Percentiles rank a stretch among this genome's conserved stretches.
phyloP scores from a whole-genome alignment of 2,329 filamentous ascomycete genomes.

The Colletotrichum plurivorum region DNA sequence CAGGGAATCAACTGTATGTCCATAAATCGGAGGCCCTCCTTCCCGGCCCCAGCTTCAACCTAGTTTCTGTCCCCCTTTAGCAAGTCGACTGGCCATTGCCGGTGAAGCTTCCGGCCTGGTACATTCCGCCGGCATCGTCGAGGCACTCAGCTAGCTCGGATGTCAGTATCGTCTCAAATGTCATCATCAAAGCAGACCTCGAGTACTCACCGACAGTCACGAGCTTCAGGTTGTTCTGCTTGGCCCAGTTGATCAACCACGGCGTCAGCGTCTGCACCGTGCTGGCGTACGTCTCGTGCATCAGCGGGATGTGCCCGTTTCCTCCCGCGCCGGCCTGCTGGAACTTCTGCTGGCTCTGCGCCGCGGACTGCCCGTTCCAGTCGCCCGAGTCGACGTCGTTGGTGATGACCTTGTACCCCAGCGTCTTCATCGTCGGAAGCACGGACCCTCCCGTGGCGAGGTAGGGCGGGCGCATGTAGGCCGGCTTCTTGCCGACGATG shows the following conservation, averaged over 20 bases:
- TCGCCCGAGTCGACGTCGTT: conserved; percentile 74
- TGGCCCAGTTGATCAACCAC: conserved; percentile 66
- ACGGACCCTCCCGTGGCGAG: conserved; percentile 62
- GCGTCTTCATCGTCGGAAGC: conserved; percentile 55
- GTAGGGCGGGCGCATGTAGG: conserved; percentile 66
- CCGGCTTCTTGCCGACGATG: conserved; percentile 62
- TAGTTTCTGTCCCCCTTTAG: conserved; percentile 33
- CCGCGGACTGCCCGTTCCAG: conserved; percentile 67
- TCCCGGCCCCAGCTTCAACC: too few species aligned
- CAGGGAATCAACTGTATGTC: conserved; percentile 28
- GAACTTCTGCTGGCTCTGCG: conserved; percentile 68
- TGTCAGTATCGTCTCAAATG: not conserved
- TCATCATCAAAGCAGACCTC: not conserved
- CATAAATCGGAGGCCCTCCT: not conserved
- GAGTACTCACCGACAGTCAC: conserved; percentile 63
- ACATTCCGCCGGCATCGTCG: conserved; percentile 56
- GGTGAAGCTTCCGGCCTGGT: conserved; percentile 56
- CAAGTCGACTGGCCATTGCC: conserved; percentile 51
- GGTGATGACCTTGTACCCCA: conserved; percentile 73
- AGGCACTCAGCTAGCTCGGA: conserved; percentile 56
- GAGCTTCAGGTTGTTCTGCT: conserved; percentile 61
- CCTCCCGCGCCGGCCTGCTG: conserved; percentile 56
- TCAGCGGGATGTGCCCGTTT: conserved; percentile 69
- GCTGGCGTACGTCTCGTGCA: conserved; percentile 67
- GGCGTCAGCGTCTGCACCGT: conserved; percentile 64